Conservation (phyloP, 2,329 filamentous ascomycete species). For the Nannizziopsis barbatae region DNA sequence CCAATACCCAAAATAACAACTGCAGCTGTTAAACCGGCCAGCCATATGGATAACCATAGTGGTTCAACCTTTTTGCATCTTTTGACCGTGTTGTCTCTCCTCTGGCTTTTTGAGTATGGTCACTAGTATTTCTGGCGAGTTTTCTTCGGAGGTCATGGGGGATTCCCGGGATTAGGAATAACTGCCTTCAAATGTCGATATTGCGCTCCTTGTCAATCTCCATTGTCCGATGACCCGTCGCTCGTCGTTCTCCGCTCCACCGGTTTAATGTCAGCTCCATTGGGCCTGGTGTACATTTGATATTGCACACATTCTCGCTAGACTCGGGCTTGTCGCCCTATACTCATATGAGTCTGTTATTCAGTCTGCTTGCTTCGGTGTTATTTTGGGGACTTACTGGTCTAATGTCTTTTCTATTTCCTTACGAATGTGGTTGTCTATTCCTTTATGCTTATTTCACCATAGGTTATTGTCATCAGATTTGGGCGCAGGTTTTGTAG, state of each 20-base stretch:
- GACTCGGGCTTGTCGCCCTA: conserved; percentile 7
- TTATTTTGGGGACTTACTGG: conserved; percentile 11
- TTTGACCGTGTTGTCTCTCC: background rate
- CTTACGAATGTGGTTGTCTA: conserved; percentile 8
- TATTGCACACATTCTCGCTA: conserved; percentile 9
- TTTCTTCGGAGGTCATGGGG: background rate
- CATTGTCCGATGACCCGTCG: background rate
- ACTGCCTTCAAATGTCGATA: background rate
- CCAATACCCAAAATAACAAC: conserved; percentile 48
- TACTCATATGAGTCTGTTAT: conserved; percentile 4
- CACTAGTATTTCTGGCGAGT: conserved; percentile 1
- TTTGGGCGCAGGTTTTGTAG: conserved; percentile 9
- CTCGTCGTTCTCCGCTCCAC: background rate
- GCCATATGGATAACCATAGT: background rate
- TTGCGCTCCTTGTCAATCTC: background rate
- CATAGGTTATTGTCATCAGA: conserved; percentile 9
- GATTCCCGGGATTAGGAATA: background rate
- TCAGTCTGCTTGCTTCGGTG: conserved; percentile 9
- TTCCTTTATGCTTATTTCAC: conserved; percentile 1
- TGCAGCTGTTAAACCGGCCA: conserved; percentile 50
- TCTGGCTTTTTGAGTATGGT: background rate
- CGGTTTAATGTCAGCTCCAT: background rate
- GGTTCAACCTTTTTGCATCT: background rate
- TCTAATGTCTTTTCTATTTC: conserved; percentile 9
- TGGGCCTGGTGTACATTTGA: conserved; percentile 4